phyloP scores from a whole-genome alignment of 2,329 filamentous ascomycete genomes.

The Clarireedia monteithiana region DNA sequence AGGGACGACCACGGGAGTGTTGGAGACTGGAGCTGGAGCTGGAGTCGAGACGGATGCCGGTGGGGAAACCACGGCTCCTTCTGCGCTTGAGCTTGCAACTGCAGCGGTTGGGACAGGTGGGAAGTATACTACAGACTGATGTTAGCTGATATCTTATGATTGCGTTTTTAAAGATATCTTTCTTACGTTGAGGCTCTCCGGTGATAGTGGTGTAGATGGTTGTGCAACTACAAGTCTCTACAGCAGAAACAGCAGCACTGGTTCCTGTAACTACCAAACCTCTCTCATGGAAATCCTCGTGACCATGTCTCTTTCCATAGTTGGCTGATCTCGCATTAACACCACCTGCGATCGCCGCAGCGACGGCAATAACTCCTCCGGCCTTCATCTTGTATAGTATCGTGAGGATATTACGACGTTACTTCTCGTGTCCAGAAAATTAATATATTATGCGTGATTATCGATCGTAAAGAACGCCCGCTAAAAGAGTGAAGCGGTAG shows the following conservation, averaged over 20 bases:
- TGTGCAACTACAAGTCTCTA: conserved; percentile 57
- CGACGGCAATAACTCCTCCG: conserved; percentile 50
- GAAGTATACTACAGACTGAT: conserved; percentile 17
- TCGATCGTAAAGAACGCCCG: conserved; percentile 53
- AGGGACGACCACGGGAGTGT: conserved; percentile 35
- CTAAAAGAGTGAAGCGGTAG: conserved; percentile 83
- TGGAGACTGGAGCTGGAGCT: conserved; percentile 17
- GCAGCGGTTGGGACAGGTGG: conserved; percentile 16
- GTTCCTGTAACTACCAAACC: conserved; percentile 16
- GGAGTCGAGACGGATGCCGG: conserved; percentile 9
- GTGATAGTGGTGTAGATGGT: conserved; percentile 67
- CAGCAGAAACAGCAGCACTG: conserved; percentile 21
- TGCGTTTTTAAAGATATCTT: conserved; percentile 1
- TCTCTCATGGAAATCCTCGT: conserved; percentile 51
- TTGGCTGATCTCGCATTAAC: conserved; percentile 47
- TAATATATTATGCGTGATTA: conserved; percentile 14
- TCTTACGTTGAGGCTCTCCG: conserved; percentile 58
- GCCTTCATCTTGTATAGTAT: conserved; percentile 61
- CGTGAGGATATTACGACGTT: conserved; percentile 6
- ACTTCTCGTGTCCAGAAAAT: conserved; percentile 17
- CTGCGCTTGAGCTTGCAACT: neutral
- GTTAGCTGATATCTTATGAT: neutral
- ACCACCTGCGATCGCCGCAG: conserved; percentile 51
- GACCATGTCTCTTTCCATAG: conserved; percentile 42
- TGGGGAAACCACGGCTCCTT: conserved; percentile 6